These are phyloP conservation scores for Eutrema salsugineum DNA, from an alignment of 441 rosid genomes.

Conservation along the genomic window DNA sequence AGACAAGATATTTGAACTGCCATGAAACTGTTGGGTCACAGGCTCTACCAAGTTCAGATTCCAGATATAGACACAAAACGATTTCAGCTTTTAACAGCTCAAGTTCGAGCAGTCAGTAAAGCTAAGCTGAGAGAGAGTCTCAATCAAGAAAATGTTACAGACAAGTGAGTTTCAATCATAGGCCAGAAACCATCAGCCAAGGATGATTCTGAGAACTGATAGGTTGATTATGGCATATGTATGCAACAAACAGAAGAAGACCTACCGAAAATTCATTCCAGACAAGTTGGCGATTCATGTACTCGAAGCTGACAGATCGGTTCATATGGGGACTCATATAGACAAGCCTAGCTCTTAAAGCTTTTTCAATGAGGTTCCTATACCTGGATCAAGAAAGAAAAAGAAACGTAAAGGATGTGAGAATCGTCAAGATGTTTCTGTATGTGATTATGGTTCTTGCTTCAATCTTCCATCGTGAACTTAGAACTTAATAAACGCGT, in stretches of 20 bases:
- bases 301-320: constrained; percentile 96
- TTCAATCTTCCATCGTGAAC: background rate
- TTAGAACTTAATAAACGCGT: background rate
- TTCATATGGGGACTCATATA: constrained; percentile 89
- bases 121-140: background rate
- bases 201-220: constrained; percentile 3
- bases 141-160: background rate
- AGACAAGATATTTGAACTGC: background rate
- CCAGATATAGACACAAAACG: background rate
- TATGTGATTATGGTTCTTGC: background rate
- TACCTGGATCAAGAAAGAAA: constrained; percentile 52
- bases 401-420: background rate
- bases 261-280: constrained; percentile 98
- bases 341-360: constrained; percentile 87
- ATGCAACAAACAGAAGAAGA: constrained; percentile 1
- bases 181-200: background rate
- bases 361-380: constrained; percentile 87
- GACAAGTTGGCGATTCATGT: constrained; percentile 96
- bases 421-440: constrained; percentile 3
- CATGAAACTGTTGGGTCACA: background rate
- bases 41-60: background rate
- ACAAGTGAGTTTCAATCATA: constrained; percentile 5
- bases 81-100: background rate
- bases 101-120: background rate
- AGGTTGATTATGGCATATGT: background rate